phyloP scores from a whole-genome alignment of 257 asterid species.

The Fraxinus cuspidata region DNA sequence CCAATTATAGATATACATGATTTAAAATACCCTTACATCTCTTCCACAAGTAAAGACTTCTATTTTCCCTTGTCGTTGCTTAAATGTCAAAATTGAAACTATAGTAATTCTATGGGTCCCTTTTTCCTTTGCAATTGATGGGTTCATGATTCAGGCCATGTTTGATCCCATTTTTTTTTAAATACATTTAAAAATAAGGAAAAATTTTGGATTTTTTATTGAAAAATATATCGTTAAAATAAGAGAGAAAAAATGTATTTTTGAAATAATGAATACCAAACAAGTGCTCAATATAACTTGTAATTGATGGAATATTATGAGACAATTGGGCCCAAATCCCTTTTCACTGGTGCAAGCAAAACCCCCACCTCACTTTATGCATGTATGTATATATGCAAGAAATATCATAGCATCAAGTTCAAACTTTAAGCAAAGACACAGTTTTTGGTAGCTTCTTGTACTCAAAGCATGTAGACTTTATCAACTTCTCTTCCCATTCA shows the following conservation, averaged over 20 bases:
- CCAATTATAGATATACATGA: constrained; percentile 40
- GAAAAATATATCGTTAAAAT: too few species aligned
- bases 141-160: constrained; percentile 33
- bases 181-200: too few species aligned
- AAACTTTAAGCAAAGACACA: constrained; percentile 63
- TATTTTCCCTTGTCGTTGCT: neutral
- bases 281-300: constrained; percentile 35
- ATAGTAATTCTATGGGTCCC: constrained; percentile 3
- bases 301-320: constrained; percentile 55
- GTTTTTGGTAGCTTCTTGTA: constrained; percentile 54
- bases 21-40: constrained; percentile 33
- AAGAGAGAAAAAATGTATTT: too few species aligned
- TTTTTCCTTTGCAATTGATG: constrained; percentile 27
- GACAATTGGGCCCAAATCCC: constrained; percentile 49
- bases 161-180: too few species aligned
- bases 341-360: constrained; percentile 64
- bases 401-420: constrained; percentile 51
- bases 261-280: too few species aligned
- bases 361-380: constrained; percentile 51
- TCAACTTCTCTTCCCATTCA: constrained; percentile 7
- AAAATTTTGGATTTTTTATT: too few species aligned
- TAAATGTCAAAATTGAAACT: constrained; percentile 10
- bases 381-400: constrained; percentile 23
- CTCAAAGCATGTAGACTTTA: constrained; percentile 42
- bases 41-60: constrained; percentile 33